Percentiles rank a stretch among this genome's conserved stretches.
These are phyloP conservation scores for Coemansia sp. DNA, from an alignment of 371 early-diverging fungal species.

Conservation along the genomic window DNA sequence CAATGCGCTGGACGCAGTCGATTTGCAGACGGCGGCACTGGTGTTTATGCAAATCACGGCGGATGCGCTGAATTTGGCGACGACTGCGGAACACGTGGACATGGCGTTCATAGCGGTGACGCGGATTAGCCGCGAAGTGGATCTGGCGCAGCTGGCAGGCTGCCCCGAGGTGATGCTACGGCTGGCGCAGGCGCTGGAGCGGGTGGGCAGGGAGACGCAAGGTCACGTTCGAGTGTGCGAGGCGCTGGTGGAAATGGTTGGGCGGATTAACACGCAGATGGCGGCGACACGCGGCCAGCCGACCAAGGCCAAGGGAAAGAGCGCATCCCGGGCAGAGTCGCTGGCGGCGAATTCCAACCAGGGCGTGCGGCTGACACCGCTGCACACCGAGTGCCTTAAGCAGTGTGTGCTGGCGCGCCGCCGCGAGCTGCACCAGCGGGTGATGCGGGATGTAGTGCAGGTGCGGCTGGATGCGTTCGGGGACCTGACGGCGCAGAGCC, in stretches of 20 bases:
- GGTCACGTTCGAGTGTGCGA: constrained; percentile 9
- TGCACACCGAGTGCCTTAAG: constrained; percentile 37
- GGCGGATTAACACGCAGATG: constrained; percentile 20
- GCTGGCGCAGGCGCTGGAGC: constrained; percentile 14
- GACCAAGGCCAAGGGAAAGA: not conserved
- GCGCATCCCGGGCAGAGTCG: not conserved
- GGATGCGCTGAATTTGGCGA: constrained; percentile 22
- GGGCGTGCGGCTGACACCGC: constrained; percentile 36
- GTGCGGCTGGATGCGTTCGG: constrained; percentile 31
- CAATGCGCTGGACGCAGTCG: constrained; percentile 6
- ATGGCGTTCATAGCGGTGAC: constrained; percentile 8
- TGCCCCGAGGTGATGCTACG: constrained; percentile 25
- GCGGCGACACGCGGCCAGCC: constrained; percentile 8
- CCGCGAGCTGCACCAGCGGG: constrained; percentile 18
- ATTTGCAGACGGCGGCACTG: not conserved
- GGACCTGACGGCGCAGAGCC: not conserved
- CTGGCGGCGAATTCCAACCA: constrained; percentile 11
- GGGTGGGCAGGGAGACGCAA: not conserved
- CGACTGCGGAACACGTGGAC: constrained; percentile 2
- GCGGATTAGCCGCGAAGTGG: constrained; percentile 1
- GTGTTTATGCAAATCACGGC: constrained; percentile 21
- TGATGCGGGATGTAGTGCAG: constrained; percentile 3
- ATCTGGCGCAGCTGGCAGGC: constrained; percentile 9
- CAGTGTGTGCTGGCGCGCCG: constrained; percentile 30
- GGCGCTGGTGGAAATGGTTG: constrained; percentile 20